Base-by-base conservation (phyloP, 768 basidiomycete species). In the Kockovaella imperatae region DNA sequence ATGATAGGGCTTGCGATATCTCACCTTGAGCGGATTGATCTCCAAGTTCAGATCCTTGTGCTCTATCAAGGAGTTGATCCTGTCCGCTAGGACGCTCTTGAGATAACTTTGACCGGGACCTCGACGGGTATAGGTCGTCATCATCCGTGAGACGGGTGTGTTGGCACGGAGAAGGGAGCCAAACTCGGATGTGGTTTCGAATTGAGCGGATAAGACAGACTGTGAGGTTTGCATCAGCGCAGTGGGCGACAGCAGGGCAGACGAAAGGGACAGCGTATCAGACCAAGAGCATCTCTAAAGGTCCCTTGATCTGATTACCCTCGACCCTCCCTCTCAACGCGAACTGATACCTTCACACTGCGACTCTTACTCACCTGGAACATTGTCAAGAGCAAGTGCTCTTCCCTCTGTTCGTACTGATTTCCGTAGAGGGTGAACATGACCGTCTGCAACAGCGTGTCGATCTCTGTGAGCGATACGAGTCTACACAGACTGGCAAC, bases 371-470 rank as follows among this genome's bases (percentile, higher is more conserved):
- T 45, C 48, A 76, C 77, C 65, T 78, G 77, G 75, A 99, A 99
- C 95, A 99, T 99, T 44, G 95, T 97, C 55, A 99, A 78, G 56
- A 99, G 83, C 34, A 99, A 75, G 72, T 99, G 95, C 74, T 99
- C 95, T 74, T 99, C 95, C 61, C 93, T 78, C 68, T 86, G 87
- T 75, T 96, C 90, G 75, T 97, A 93, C 75, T 97, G 93, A 76
- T 99, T 93, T 54, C 95, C 95, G 70, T 97, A 99, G 24, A 99
- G 80, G 15, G 95, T 97, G 75, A 99, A 99, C 95, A 99, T 99
- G 72, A 99, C 95, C 2, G 95, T 99, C 72, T 99, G 95, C 23
- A 99, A 81, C 50, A 99, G 84, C 38, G 95, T 97, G 72, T 99
- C 95, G 66, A 99, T 97, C 75, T 99, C 95, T 39, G 86, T 82